Conservation (phyloP, 179 eudicot species). For the Spergularia azorica region DNA sequence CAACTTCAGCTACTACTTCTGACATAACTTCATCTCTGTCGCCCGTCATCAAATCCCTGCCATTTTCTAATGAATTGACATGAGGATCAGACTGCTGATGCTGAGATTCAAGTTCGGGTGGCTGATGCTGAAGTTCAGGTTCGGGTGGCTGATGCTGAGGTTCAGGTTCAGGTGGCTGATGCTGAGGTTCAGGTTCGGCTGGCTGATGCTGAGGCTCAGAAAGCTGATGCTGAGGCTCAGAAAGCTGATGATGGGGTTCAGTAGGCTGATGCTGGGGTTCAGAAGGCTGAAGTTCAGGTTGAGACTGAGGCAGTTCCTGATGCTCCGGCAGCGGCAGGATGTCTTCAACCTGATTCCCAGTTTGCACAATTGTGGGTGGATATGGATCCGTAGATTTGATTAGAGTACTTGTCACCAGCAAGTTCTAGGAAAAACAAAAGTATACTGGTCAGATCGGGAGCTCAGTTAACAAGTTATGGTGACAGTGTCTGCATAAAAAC, state of each 20-base stretch:
- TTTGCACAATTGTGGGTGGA: conserved; percentile 35
- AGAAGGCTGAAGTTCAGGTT: not conserved
- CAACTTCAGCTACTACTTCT: conserved; percentile 48
- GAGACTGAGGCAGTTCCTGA: not conserved
- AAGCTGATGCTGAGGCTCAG: not conserved
- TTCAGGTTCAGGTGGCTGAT: conserved; percentile 12
- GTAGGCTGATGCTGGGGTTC: not conserved
- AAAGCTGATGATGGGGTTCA: not conserved
- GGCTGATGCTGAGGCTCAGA: not conserved
- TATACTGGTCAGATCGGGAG: not conserved
- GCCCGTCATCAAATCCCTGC: conserved; percentile 38
- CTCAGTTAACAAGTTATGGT: not conserved
- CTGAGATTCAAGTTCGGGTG: no score
- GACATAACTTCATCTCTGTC: conserved; percentile 69
- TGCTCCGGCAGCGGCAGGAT: conserved; percentile 22
- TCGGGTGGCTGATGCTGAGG: no score
- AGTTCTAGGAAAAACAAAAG: conserved; percentile 44
- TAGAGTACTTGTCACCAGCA: conserved; percentile 75
- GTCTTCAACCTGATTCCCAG: conserved; percentile 34
- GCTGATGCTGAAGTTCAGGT: no score
- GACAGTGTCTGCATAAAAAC: not conserved
- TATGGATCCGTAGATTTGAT: conserved; percentile 55
- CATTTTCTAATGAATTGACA: conserved; percentile 47
- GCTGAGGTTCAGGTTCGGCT: not conserved
- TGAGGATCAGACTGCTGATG: conserved; percentile 15